Conservation (phyloP, 352 stramenopile genomes). For the Phytophthora ohioensis region DNA sequence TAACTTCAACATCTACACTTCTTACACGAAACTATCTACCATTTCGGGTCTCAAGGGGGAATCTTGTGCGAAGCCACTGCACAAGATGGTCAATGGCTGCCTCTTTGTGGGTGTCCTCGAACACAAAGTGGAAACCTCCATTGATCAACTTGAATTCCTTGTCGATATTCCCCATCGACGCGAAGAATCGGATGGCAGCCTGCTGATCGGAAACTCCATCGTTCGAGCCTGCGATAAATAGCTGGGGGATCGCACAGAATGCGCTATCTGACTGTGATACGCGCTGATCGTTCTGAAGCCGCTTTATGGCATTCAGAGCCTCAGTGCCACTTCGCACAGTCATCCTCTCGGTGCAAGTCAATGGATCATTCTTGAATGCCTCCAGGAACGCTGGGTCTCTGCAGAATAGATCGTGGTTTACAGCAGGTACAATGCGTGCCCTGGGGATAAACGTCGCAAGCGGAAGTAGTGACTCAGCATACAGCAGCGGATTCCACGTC, state of each 20-base stretch:
- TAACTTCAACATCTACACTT: not conserved
- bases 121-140: constrained; percentile 63
- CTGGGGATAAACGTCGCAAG: constrained; percentile 49
- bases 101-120: constrained; percentile 54
- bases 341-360: constrained; percentile 60
- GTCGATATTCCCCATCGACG: constrained; percentile 49
- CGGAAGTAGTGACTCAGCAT: constrained; percentile 46
- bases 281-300: constrained; percentile 38
- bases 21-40: constrained; percentile 8
- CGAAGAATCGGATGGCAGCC: constrained; percentile 48
- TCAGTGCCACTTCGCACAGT: constrained; percentile 43
- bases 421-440: constrained; percentile 54
- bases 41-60: constrained; percentile 30
- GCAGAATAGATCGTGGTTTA: constrained; percentile 49
- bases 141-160: constrained; percentile 65
- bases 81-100: constrained; percentile 23
- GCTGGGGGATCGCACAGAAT: constrained; percentile 36
- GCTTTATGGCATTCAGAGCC: constrained; percentile 38
- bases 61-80: constrained; percentile 32
- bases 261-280: constrained; percentile 21
- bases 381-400: constrained; percentile 55
- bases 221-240: constrained; percentile 56
- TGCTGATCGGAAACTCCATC: constrained; percentile 54
- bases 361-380: constrained; percentile 61
- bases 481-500: constrained; percentile 52